phyloP scores from a whole-genome alignment of 495 filamentous ascomycete species.

The Aspergillus nidulans region DNA sequence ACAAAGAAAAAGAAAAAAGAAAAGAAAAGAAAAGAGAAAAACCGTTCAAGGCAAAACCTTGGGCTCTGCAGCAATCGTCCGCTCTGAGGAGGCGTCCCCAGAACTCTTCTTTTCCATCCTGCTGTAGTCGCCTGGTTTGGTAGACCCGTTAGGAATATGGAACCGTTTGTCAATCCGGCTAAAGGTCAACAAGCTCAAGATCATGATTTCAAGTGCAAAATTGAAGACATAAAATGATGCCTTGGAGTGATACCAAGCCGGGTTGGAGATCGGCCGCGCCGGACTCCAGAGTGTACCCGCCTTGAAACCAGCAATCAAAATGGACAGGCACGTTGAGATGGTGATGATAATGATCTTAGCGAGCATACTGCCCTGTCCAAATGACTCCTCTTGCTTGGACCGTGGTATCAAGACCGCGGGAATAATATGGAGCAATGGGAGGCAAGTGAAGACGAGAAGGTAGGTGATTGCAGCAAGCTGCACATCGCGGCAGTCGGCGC shows the following conservation, averaged over 20 bases:
- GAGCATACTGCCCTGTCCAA: conserved; percentile 63
- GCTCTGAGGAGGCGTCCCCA: not conserved
- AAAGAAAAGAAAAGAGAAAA: not conserved
- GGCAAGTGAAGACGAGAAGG: conserved; percentile 65
- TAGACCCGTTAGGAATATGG: conserved; percentile 47
- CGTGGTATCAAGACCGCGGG: conserved; percentile 51
- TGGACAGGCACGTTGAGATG: conserved; percentile 50
- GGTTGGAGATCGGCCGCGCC: conserved; percentile 45
- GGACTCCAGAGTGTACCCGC: conserved; percentile 53
- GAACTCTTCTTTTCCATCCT: not conserved
- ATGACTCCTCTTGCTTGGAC: conserved; percentile 51
- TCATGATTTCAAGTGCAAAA: conserved; percentile 65
- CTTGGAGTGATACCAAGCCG: conserved; percentile 64
- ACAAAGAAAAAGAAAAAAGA: not conserved
- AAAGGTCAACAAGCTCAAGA: conserved; percentile 60
- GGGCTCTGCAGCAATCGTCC: not conserved
- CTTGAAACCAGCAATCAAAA: conserved; percentile 68
- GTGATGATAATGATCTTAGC: conserved; percentile 63
- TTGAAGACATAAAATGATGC: conserved; percentile 77
- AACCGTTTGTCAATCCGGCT: conserved; percentile 70
- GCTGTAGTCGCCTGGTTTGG: conserved; percentile 17
- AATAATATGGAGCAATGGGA: conserved; percentile 63
- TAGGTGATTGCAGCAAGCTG: conserved; percentile 65
- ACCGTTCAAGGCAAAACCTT: not conserved
- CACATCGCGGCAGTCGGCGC: conserved; percentile 53